Conservation (phyloP, 306 rosid genomes). For the Pyrus communis region DNA sequence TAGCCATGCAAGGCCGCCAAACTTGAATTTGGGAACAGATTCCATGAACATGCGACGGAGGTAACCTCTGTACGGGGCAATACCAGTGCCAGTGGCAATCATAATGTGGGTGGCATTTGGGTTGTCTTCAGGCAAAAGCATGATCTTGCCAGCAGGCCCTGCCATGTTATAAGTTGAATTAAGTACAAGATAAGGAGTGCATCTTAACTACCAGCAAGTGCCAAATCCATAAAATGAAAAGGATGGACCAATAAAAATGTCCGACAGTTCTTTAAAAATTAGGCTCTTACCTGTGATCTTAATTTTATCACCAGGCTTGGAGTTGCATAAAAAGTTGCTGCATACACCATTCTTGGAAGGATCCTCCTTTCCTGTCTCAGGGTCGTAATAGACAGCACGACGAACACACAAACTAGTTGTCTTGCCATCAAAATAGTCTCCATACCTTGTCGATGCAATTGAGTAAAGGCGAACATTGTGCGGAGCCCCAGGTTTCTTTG, state of each 20-base stretch:
- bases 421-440: constrained; percentile 81
- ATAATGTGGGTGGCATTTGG: constrained; percentile 96
- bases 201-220: constrained; percentile 7
- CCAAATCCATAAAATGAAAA: constrained; percentile 5
- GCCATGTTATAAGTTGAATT: constrained; percentile 10
- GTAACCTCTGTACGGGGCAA: constrained; percentile 94
- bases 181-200: constrained; percentile 15
- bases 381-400: constrained; percentile 90
- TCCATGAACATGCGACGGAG: constrained; percentile 99
- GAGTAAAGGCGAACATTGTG: constrained; percentile 90
- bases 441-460: constrained; percentile 93
- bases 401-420: constrained; percentile 97
- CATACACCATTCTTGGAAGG: constrained; percentile 84
- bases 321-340: constrained; percentile 79
- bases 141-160: constrained; percentile 96
- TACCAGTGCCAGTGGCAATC: constrained; percentile 93
- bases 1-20: constrained; percentile 92
- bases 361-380: constrained; percentile 90
- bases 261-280: not conserved
- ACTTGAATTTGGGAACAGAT: constrained; percentile 63
- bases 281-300: constrained; percentile 64
- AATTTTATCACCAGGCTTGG: constrained; percentile 91
- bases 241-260: not conserved
- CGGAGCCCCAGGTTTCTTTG: constrained; percentile 82
- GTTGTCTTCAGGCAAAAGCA: constrained; percentile 93